Percentiles rank a stretch among this genome's conserved stretches.
Conservation (phyloP, 2,329 filamentous ascomycete genomes). For the Diaporthe eres region DNA sequence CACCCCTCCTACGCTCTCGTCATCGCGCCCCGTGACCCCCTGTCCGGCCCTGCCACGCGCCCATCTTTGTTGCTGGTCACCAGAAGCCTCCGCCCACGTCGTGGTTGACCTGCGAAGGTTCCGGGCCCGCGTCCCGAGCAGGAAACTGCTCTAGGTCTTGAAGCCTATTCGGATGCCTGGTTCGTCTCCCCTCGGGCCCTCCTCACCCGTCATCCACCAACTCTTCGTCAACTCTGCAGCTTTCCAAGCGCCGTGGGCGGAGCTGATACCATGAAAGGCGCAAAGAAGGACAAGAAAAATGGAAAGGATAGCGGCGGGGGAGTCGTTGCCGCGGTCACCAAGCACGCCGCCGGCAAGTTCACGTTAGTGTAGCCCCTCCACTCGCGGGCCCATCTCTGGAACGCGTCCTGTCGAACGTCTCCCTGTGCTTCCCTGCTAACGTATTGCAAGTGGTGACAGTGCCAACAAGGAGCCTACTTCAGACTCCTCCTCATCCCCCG, state of each 20-base stretch:
- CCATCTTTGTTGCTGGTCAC: conserved; percentile 39
- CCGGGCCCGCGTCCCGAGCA: conserved; percentile 40
- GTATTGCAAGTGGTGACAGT: conserved; percentile 48
- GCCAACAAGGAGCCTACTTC: conserved; percentile 53
- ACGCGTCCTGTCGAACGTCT: conserved; percentile 43
- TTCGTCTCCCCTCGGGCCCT: conserved; percentile 41
- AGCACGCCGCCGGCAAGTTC: conserved; percentile 66
- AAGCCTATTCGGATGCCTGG: conserved; percentile 41
- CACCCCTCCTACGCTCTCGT: conserved; percentile 27
- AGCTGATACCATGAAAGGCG: conserved; percentile 51
- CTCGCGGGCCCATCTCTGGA: conserved; percentile 27
- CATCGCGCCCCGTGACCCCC: conserved; percentile 36
- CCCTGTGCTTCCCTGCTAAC: conserved; percentile 44
- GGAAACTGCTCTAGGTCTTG: conserved; percentile 42
- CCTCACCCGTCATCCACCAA: conserved; percentile 38
- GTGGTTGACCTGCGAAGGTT: conserved; percentile 38
- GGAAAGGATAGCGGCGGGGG: conserved; percentile 64
- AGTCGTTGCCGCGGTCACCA: conserved; percentile 67
- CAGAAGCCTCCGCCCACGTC: conserved; percentile 25
- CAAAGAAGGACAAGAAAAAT: conserved; percentile 69
- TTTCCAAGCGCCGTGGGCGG: conserved; percentile 23
- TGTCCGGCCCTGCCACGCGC: conserved; percentile 37
- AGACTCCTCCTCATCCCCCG: conserved; percentile 60
- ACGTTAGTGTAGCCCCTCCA: conserved; percentile 56
- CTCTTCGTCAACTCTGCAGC: conserved; percentile 27